Evolutionary conservation across 2,329 filamentous ascomycete species (phyloP).

Genomic region (Cladobotryum protrusum): DNA sequence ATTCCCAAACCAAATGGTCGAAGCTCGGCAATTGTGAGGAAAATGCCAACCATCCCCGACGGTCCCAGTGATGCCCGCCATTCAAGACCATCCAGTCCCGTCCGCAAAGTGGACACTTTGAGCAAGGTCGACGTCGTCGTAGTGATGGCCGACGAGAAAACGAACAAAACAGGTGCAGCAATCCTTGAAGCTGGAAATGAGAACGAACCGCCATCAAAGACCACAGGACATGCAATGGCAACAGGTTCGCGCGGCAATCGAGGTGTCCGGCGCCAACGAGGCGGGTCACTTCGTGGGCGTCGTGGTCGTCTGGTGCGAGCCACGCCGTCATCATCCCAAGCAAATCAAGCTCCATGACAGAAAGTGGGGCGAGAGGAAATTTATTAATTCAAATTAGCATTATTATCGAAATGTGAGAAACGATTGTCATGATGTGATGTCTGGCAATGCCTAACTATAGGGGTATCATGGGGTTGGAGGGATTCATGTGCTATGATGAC

Average conservation of each 20-base stretch:
- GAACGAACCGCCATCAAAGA: conserved; percentile 12
- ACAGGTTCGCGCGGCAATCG: conserved; percentile 14
- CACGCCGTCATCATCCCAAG: background rate
- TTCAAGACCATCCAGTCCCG: background rate
- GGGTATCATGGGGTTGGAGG: too few species aligned
- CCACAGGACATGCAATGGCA: background rate
- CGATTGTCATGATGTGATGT: too few species aligned
- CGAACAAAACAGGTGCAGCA: background rate
- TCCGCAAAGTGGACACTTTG: background rate
- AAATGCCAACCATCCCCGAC: conserved; percentile 3
- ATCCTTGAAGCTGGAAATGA: conserved; percentile 1
- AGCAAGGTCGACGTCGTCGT: background rate
- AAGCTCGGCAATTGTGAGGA: conserved; percentile 8
- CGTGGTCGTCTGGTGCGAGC: conserved; percentile 17
- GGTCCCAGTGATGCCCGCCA: conserved; percentile 3
- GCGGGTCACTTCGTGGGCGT: conserved; percentile 21
- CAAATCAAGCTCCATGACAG: background rate
- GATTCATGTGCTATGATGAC: background rate
- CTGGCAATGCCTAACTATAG: too few species aligned
- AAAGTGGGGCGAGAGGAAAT: too few species aligned
- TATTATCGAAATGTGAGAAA: too few species aligned
- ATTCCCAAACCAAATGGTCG: conserved; percentile 20
- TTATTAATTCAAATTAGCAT: too few species aligned
- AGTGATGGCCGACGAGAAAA: background rate
- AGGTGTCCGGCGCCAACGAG: conserved; percentile 21